These are phyloP conservation scores for Musa acuminata DNA, from an alignment of 176 grass and related monocot genomes.

Conservation along the genomic window DNA sequence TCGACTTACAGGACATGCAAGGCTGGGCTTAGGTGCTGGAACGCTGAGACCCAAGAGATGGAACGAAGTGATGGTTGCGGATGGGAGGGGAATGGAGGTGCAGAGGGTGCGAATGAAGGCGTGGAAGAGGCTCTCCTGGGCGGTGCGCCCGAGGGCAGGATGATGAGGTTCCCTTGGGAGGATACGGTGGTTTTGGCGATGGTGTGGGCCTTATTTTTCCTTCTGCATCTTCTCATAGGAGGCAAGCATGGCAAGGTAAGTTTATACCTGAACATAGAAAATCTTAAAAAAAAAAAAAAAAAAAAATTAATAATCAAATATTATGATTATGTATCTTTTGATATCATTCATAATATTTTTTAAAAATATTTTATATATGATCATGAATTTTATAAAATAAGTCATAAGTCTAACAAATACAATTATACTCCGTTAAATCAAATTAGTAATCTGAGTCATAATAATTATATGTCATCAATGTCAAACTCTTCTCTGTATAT, in stretches of 20 bases:
- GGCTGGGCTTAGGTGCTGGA: background rate
- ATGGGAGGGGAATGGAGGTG: background rate
- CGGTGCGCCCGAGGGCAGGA: background rate
- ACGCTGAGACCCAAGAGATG: background rate
- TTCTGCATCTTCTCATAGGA: background rate
- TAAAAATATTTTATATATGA: too few relatives aligned
- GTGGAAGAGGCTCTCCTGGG: background rate
- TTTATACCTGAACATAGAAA: too few relatives aligned
- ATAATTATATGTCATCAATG: too few relatives aligned
- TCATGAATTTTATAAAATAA: too few relatives aligned
- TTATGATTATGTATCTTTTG: too few relatives aligned
- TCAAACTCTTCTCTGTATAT: too few relatives aligned
- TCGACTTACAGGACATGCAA: slow-evolving; percentile 5
- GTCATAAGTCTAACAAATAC: too few relatives aligned
- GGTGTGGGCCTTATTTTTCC: background rate
- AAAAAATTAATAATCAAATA: too few relatives aligned
- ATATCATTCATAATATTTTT: too few relatives aligned
- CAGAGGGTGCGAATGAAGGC: background rate
- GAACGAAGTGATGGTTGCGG: background rate
- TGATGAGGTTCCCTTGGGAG: background rate
- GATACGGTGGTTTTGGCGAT: slow-evolving; percentile 1
- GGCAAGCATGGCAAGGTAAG: background rate
- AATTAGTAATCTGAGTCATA: too few relatives aligned
- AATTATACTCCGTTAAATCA: too few relatives aligned
- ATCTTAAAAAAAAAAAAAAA: too few relatives aligned